Evolutionary conservation across 106 monocot genomes (phyloP).

Genomic region (Cymbidium sinense): DNA sequence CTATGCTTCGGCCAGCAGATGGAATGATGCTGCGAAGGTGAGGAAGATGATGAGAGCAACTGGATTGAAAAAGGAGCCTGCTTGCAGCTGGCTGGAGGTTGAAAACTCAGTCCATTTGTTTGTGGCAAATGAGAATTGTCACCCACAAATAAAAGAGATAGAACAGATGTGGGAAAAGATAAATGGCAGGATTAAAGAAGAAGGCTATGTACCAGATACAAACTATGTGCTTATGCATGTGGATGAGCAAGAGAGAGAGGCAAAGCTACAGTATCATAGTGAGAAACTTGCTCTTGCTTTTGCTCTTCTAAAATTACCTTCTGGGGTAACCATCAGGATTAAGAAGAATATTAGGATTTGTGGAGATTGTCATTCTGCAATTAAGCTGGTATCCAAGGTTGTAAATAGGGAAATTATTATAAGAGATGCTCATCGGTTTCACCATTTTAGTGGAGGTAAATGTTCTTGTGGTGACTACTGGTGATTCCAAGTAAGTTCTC

Average conservation of each 20-base stretch:
- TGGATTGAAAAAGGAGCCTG: conserved; percentile 17
- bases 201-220: conserved; percentile 25
- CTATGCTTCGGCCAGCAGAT: conserved; percentile 19
- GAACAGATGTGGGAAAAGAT: conserved; percentile 22
- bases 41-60: conserved; percentile 19
- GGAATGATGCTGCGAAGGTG: conserved; percentile 19
- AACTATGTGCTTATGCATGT: conserved; percentile 20
- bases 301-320: conserved; percentile 12
- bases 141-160: conserved; percentile 20
- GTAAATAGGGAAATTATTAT: conserved; percentile 17
- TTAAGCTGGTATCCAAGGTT: conserved; percentile 21
- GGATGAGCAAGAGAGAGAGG: conserved; percentile 21
- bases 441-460: conserved; percentile 16
- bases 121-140: conserved; percentile 21
- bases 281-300: conserved; percentile 29
- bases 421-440: conserved; percentile 23
- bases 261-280: conserved; percentile 17
- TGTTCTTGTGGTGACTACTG: conserved; percentile 28
- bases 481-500: conserved; percentile 9
- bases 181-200: conserved; percentile 15
- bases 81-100: conserved; percentile 22
- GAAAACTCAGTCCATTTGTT: conserved; percentile 22
- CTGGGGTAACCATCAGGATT: conserved; percentile 13
- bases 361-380: conserved; percentile 26
- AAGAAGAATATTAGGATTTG: conserved; percentile 28